These are phyloP conservation scores for Talaromyces sp. DNA, from an alignment of 2,329 filamentous ascomycete genomes.

Conservation along the genomic window DNA sequence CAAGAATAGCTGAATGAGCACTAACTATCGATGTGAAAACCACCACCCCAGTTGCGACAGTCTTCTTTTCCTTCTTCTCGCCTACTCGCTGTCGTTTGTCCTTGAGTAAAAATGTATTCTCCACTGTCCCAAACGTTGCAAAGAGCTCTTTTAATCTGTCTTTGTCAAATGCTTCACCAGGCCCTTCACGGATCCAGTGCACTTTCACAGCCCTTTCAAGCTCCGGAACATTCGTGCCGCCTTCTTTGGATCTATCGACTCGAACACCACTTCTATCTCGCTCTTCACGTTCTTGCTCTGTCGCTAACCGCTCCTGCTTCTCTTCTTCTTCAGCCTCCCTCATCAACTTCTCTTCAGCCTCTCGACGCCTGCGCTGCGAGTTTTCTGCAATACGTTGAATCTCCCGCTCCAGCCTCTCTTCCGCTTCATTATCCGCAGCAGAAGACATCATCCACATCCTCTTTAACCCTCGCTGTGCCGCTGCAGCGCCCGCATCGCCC, in stretches of 20 bases:
- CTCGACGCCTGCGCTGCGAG: conserved; percentile 47
- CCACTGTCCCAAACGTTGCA: conserved; percentile 52
- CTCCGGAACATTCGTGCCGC: conserved; percentile 44
- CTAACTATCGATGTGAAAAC: conserved; percentile 55
- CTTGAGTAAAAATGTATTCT: conserved; percentile 51
- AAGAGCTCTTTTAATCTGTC: conserved; percentile 47
- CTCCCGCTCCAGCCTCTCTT: conserved; percentile 49
- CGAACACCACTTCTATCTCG: conserved; percentile 28
- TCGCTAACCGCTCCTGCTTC: conserved; percentile 34
- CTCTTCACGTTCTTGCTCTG: conserved; percentile 39
- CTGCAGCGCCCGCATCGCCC: conserved; percentile 29
- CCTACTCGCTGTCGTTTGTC: conserved; percentile 51
- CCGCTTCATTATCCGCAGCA: conserved; percentile 36
- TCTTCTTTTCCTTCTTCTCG: conserved; percentile 48
- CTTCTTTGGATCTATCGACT: conserved; percentile 32
- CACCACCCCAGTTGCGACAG: conserved; percentile 50
- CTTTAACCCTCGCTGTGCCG: conserved; percentile 47
- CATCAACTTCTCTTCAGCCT: conserved; percentile 44
- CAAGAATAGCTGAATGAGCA: conserved; percentile 53
- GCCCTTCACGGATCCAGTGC: conserved; percentile 49
- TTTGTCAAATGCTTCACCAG: conserved; percentile 44
- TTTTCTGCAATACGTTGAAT: conserved; percentile 51
- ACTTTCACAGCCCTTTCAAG: conserved; percentile 56
- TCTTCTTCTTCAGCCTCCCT: conserved; percentile 41
- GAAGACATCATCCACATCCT: conserved; percentile 31